phyloP scores from a whole-genome alignment of 805 yeast genomes.

The Candida berthetii region DNA sequence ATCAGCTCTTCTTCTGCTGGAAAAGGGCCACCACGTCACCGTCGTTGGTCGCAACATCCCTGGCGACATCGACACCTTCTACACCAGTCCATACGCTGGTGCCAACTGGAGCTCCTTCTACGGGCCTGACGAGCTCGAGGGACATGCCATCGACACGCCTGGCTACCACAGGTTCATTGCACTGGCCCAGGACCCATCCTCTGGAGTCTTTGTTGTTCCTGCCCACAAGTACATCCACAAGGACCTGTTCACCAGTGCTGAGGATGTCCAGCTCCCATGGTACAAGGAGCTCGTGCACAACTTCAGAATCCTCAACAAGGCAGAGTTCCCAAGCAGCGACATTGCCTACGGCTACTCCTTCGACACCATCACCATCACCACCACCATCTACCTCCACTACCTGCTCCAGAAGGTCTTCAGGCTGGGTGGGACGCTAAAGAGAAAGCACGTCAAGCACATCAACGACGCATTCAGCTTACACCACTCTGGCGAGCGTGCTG shows the following conservation, averaged over 20 bases:
- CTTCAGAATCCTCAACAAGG: slow-evolving; percentile 24
- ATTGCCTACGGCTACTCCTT: slow-evolving; percentile 40
- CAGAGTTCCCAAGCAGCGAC: slow-evolving; percentile 24
- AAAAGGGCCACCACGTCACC: slow-evolving; percentile 34
- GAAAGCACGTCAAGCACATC: slow-evolving; percentile 36
- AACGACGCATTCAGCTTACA: slow-evolving; percentile 41
- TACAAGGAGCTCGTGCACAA: slow-evolving; percentile 36
- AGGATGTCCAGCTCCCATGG: slow-evolving; percentile 26
- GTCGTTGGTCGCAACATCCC: slow-evolving; percentile 44
- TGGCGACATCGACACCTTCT: slow-evolving; percentile 47
- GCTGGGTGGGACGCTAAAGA: slow-evolving; percentile 39
- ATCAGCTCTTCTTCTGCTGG: slow-evolving; percentile 35
- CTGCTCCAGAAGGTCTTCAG: slow-evolving; percentile 37
- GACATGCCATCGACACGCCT: slow-evolving; percentile 38
- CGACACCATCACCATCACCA: slow-evolving; percentile 53
- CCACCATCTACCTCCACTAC: slow-evolving; percentile 49
- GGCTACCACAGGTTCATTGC: slow-evolving; percentile 42
- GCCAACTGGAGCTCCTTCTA: slow-evolving; percentile 70
- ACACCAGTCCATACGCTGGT: slow-evolving; percentile 66
- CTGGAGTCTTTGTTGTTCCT: slow-evolving; percentile 36
- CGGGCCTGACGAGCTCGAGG: slow-evolving; percentile 23
- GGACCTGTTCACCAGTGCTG: slow-evolving; percentile 14
- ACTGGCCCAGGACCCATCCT: slow-evolving; percentile 40
- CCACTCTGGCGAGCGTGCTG: slow-evolving; percentile 32
- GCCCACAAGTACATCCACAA: slow-evolving; percentile 10